Conservation (phyloP, 2,329 filamentous ascomycete genomes). For the Aplosporella prunicola region DNA sequence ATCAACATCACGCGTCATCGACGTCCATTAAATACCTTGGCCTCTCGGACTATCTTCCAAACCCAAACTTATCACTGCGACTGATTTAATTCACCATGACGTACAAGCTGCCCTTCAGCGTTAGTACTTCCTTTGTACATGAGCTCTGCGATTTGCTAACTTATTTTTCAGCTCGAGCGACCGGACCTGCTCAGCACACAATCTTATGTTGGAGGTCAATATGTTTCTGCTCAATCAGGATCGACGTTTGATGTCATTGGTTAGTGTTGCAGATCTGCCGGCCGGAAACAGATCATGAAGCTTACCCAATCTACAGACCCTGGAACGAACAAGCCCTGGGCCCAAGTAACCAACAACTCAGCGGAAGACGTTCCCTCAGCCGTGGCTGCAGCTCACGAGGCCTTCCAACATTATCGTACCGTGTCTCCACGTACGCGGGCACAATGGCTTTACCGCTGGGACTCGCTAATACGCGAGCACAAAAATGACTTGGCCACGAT, state of each 20-base stretch:
- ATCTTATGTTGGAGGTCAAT: conserved; percentile 45
- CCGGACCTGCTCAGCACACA: conserved; percentile 45
- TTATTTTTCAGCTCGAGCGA: conserved; percentile 39
- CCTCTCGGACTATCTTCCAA: not conserved
- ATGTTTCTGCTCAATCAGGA: conserved; percentile 47
- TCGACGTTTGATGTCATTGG: conserved; percentile 49
- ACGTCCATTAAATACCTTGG: too few species aligned
- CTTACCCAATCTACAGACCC: conserved; percentile 32
- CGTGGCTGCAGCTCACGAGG: conserved; percentile 48
- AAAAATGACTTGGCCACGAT: conserved; percentile 54
- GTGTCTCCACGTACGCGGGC: conserved; percentile 52
- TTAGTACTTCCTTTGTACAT: conserved; percentile 12
- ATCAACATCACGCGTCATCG: too few species aligned
- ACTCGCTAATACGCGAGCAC: conserved; percentile 53
- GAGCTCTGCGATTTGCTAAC: not conserved
- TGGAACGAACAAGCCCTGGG: conserved; percentile 41
- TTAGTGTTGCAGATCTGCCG: conserved; percentile 17
- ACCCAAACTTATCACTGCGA: not conserved
- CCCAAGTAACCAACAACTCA: conserved; percentile 37
- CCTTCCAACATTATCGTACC: conserved; percentile 52
- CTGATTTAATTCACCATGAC: not conserved
- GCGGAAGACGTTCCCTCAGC: conserved; percentile 53
- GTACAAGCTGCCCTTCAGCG: conserved; percentile 34
- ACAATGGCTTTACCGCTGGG: conserved; percentile 55
- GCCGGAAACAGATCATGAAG: not conserved